phyloP scores from a whole-genome alignment of 1,284 basidiomycete species.

The Sporisorium scitamineum region DNA sequence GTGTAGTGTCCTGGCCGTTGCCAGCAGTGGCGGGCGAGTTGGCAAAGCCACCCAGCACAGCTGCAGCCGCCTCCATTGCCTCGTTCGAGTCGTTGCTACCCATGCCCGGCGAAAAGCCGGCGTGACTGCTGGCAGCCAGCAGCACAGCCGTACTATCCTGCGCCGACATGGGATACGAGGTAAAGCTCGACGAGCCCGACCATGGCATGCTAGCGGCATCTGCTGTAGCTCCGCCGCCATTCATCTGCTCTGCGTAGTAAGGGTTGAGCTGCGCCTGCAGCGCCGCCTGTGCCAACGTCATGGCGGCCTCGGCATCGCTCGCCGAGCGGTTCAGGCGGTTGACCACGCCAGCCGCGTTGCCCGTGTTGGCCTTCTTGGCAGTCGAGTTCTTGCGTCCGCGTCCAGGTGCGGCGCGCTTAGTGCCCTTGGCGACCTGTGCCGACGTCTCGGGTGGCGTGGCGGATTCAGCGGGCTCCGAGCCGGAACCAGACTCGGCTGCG shows the following conservation, averaged over 20 bases:
- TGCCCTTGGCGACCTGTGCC: slow-evolving; percentile 38
- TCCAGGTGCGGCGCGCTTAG: slow-evolving; percentile 40
- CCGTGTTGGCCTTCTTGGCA: slow-evolving; percentile 47
- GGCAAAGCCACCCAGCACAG: slow-evolving; percentile 51
- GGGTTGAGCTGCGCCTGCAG: slow-evolving; percentile 55
- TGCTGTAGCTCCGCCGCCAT: slow-evolving; percentile 9
- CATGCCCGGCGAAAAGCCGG: slow-evolving; percentile 48
- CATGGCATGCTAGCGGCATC: slow-evolving; percentile 30
- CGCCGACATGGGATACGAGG: slow-evolving; percentile 42
- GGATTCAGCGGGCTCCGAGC: slow-evolving; percentile 38
- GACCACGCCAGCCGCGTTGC: slow-evolving; percentile 36
- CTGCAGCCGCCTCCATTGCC: slow-evolving; percentile 51
- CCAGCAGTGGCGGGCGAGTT: slow-evolving; percentile 21
- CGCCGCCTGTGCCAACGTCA: slow-evolving; percentile 59
- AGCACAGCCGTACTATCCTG: slow-evolving; percentile 47
- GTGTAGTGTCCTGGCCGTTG: slow-evolving; percentile 17
- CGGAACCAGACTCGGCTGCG: slow-evolving; percentile 37
- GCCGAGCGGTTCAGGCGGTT: slow-evolving; percentile 54
- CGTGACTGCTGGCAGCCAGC: slow-evolving; percentile 49
- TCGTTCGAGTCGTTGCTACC: slow-evolving; percentile 53
- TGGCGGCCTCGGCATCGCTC: slow-evolving; percentile 59
- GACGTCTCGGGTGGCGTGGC: slow-evolving; percentile 39
- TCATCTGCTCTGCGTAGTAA: slow-evolving; percentile 45
- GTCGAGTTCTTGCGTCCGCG: slow-evolving; percentile 44
- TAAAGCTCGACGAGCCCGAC: slow-evolving; percentile 26